Percentiles rank a stretch among this genome's conserved stretches.
phyloP scores from a whole-genome alignment of 1,284 basidiomycete species.

The Sanghuangporus weigelae region DNA sequence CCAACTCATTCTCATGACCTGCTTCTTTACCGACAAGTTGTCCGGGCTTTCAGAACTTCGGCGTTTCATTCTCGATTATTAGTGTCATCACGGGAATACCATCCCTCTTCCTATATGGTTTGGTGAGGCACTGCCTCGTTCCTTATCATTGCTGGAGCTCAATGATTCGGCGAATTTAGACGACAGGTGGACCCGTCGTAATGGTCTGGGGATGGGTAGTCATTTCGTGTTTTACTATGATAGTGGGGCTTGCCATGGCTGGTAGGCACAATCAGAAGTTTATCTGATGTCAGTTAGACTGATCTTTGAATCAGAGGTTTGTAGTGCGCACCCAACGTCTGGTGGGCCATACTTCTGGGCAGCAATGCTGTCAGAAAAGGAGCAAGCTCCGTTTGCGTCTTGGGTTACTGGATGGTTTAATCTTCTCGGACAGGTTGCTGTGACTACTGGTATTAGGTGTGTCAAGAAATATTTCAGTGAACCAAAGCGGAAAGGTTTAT shows the following conservation, averaged over 20 bases:
- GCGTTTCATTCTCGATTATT: conserved; percentile 73
- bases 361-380: conserved; percentile 57
- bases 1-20: not conserved
- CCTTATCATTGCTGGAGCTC: not conserved
- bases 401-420: conserved; percentile 78
- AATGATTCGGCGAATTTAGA: conserved; percentile 30
- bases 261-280: conserved; percentile 32
- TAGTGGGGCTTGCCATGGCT: conserved; percentile 66
- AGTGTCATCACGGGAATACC: conserved; percentile 66
- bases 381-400: conserved; percentile 55
- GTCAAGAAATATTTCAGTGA: not conserved
- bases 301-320: conserved; percentile 42
- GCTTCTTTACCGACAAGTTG: conserved; percentile 19
- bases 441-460: conserved; percentile 69
- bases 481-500: not conserved
- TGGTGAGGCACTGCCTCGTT: conserved; percentile 39
- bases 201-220: conserved; percentile 75
- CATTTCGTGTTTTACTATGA: conserved; percentile 58
- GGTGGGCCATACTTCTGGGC: conserved; percentile 77
- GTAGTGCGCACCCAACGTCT: conserved; percentile 69
- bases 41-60: conserved; percentile 53
- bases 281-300: not conserved
- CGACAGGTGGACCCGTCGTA: conserved; percentile 66
- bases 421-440: conserved; percentile 68
- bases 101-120: conserved; percentile 59